Evolutionary conservation across 371 early-diverging fungal genomes (phyloP).

Genomic region (Sporodiniella umbellata): DNA sequence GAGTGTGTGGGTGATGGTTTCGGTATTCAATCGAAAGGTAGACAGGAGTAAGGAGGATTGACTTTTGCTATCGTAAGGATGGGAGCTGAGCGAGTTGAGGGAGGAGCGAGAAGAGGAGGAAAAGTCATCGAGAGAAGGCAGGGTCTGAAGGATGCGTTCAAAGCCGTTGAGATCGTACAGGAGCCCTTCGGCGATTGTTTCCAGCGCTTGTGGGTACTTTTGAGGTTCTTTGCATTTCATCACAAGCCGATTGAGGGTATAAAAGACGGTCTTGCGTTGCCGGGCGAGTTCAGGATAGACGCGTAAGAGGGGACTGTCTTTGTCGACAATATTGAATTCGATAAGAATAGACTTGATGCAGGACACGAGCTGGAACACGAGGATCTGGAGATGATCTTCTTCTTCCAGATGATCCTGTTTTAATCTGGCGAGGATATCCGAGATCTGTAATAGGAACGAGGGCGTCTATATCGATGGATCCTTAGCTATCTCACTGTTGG

Average conservation of each 20-base stretch:
- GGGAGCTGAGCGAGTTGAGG: slow-evolving; percentile 10
- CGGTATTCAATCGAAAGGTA: slow-evolving; percentile 18
- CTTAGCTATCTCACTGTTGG: slow-evolving; percentile 7
- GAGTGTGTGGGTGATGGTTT: slow-evolving; percentile 27
- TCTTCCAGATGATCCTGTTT: slow-evolving; percentile 9
- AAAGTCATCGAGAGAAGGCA: slow-evolving; percentile 10
- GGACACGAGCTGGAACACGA: slow-evolving; percentile 34
- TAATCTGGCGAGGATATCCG: neutral
- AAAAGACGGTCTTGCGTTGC: slow-evolving; percentile 36
- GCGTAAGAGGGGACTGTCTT: slow-evolving; percentile 37
- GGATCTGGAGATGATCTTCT: slow-evolving; percentile 11
- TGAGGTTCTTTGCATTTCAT: slow-evolving; percentile 34
- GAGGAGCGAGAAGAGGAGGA: slow-evolving; percentile 22
- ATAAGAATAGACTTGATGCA: slow-evolving; percentile 37
- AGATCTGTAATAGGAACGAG: slow-evolving; percentile 4
- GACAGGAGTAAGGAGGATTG: neutral
- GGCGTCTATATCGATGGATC: neutral
- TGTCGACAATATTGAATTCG: slow-evolving; percentile 37
- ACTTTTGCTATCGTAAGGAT: neutral
- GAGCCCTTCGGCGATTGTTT: neutral
- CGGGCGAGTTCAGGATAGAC: slow-evolving; percentile 36
- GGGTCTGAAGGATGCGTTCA: slow-evolving; percentile 7
- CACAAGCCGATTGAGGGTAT: slow-evolving; percentile 35
- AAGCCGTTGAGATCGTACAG: neutral
- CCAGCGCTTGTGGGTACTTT: slow-evolving; percentile 8